Base-by-base conservation (phyloP, 2,329 filamentous ascomycete species). In the Endoconidiophora laricicola region DNA sequence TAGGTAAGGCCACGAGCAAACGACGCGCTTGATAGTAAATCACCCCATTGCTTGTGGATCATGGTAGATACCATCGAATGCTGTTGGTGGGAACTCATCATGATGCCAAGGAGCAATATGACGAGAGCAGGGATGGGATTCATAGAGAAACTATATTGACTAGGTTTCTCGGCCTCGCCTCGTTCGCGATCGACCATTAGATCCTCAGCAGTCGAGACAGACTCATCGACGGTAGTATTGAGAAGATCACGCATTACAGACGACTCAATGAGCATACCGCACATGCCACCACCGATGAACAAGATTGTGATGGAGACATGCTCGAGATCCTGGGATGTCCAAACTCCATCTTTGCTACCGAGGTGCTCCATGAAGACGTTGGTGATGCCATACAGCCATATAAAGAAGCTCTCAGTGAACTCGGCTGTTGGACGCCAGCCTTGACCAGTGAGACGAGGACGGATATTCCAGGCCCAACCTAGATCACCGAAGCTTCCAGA, bases 21-120 rank as follows among this genome's bases (percentile, higher is more conserved):
- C 0, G 87, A 81, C 49, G 86, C 88, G 23, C 81, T 86, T 44
- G 85, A 74, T 48, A 96, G 73, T 56, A 96, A 73, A 59, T 79
- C 79, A 23, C 90, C 90, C 90, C 90, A 96, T 64, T 95, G 88
- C 60, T 81, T 81, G 66, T 96, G 90, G 45, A 96, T 76, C 85
- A 91, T 94, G 57, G 79, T 85, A 7, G 86, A 90, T 44, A 87
- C 73, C 81, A 86, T 86, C 53, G 79, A 84, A 24, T 70, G 63
- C 62, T 94, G 88, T 53, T 90, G 85, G 64, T 96, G 90, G 23
- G 84, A 86, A 60, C 83, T 83, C 90, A 96, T 96, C 84, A 94
- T 91, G 61, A 88, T 76, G 33, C 91, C 91, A 1, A 95, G 71
- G 1, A 95, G 70, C 52, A 95, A 70, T 56, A 96, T 90, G 45